Percentiles rank a stretch among this genome's conserved stretches.
These are phyloP conservation scores for Apiotrichum mycotoxinovorans DNA, from an alignment of 1,284 basidiomycete species.

Conservation along the genomic window DNA sequence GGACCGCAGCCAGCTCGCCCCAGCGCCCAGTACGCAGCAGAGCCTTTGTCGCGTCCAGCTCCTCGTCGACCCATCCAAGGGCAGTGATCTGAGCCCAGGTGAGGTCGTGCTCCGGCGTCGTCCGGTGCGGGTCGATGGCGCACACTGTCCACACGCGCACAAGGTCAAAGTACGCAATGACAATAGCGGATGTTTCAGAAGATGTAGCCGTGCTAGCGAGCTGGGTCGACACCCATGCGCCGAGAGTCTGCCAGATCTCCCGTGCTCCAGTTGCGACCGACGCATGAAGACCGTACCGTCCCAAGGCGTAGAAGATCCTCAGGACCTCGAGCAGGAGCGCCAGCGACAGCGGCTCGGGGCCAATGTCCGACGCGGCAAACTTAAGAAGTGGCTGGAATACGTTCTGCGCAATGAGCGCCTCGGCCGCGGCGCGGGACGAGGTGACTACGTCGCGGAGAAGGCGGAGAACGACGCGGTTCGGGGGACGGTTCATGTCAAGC, in stretches of 20 bases:
- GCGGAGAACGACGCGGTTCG: conserved; percentile 54
- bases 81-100: conserved; percentile 79
- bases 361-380: conserved; percentile 58
- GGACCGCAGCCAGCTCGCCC: conserved; percentile 48
- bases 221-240: conserved; percentile 22
- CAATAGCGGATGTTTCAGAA: conserved; percentile 46
- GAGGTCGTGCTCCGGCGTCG: conserved; percentile 79
- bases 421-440: conserved; percentile 66
- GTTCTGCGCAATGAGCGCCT: conserved; percentile 54
- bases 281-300: conserved; percentile 71
- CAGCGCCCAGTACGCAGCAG: conserved; percentile 38
- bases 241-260: conserved; percentile 41
- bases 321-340: conserved; percentile 57
- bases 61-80: conserved; percentile 68
- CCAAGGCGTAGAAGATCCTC: conserved; percentile 64
- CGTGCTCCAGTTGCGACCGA: conserved; percentile 30
- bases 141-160: conserved; percentile 73
- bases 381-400: conserved; percentile 66
- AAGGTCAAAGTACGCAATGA: conserved; percentile 52
- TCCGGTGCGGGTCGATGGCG: conserved; percentile 81
- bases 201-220: background rate
- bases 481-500: conserved; percentile 52
- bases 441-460: conserved; percentile 62
- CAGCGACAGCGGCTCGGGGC: conserved; percentile 12
- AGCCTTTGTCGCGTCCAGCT: conserved; percentile 41